Evolutionary conservation across 345 rosid genomes (phyloP), one percentile per base, ranked within the genome.

Genomic region (Crucihimalaya himalaica): DNA sequence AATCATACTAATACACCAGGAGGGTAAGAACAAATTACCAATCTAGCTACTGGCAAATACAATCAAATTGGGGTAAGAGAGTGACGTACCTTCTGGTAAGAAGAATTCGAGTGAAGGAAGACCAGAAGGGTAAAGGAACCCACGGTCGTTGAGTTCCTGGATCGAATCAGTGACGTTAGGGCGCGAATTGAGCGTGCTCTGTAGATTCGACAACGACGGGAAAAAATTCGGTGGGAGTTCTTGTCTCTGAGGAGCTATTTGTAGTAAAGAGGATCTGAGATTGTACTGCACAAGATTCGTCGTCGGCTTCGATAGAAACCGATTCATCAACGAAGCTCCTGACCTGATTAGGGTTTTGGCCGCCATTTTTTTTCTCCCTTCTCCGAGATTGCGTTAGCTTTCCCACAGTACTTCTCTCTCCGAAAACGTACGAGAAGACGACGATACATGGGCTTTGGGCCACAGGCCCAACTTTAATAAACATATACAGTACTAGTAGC

Each of bases 71-170:
- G 51, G 1, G 21, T 21, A 20, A 42, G 40, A 18, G 72, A 55
- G 37, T 19, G 37, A 31, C 14, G 32, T 52, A 94, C 97, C 97
- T n/a, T 91, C 88, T 9, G 98, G 97, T 66, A 91, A 77, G 91
- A 86, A 94, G 89, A 94, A 94, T 50, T 77, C 83, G 66, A 89
- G 86, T 27, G 95, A 88, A 34, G 98, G 97, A 68, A 91, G 86
- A 67, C 96, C 96, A 52, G 76, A 78, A 2, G 98, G 98, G 51
- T 92, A 78, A n/a, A 86, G 66, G 72, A 88, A 91, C 0, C 83
- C 89, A 46, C 82, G 76, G 16, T 84, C 80, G 2, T 80, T 40
- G 35, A 81, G 55, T 21, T 72, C 85, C 12, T 75, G 70, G 52
- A 76, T 40, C 19, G 85, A 63, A 40, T 8, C 75, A 52, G 58